phyloP scores from a whole-genome alignment of 306 rosid genomes.

The Adenanthera pavonina region DNA sequence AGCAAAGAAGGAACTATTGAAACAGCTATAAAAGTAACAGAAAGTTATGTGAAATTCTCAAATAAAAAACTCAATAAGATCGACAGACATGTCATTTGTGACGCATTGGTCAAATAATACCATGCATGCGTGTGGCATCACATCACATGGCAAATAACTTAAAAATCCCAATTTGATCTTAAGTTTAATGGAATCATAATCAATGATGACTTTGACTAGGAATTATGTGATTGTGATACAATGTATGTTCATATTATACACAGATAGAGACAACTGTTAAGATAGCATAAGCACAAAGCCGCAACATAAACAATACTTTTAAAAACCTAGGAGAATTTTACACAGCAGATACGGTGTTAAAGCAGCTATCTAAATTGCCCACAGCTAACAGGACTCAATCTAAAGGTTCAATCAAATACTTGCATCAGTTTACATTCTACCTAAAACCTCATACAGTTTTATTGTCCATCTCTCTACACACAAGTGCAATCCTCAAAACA shows the following conservation, averaged over 20 bases:
- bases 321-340: constrained; percentile 26
- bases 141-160: neutral
- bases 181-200: constrained; percentile 23
- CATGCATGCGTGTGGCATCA: neutral
- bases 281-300: neutral
- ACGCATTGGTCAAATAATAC: neutral
- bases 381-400: constrained; percentile 30
- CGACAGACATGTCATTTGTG: neutral
- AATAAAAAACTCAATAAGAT: neutral
- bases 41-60: neutral
- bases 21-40: neutral
- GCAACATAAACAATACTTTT: constrained; percentile 25
- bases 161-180: neutral
- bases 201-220: neutral
- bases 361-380: constrained; percentile 32
- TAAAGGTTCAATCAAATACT: constrained; percentile 36
- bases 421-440: constrained; percentile 22
- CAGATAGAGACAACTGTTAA: neutral
- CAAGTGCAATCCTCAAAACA: constrained; percentile 8
- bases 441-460: constrained; percentile 3
- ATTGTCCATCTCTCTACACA: constrained; percentile 9
- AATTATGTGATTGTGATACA: constrained; percentile 8
- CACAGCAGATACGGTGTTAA: constrained; percentile 25
- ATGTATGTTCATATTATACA: neutral
- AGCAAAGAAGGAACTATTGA: constrained; percentile 10